Conservation (phyloP, 2,329 filamentous ascomycete genomes). For the Fusarium sarcochroum region DNA sequence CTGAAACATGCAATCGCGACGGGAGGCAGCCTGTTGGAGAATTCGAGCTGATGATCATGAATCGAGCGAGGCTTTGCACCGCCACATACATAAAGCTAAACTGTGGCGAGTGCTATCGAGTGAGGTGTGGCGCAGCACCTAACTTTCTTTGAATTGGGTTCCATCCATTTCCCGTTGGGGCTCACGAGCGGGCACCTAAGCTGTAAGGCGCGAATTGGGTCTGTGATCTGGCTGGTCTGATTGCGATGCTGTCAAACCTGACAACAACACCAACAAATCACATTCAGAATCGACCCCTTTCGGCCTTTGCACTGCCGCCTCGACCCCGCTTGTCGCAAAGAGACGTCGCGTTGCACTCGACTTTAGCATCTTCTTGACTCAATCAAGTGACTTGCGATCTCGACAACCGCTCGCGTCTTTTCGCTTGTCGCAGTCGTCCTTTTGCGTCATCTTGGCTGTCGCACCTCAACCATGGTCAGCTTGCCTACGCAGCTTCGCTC, state of each 20-base stretch:
- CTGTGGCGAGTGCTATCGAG: conserved; percentile 18
- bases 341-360: conserved; percentile 22
- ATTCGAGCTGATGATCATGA: background rate
- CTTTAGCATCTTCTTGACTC: conserved; percentile 12
- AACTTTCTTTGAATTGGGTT: conserved; percentile 17
- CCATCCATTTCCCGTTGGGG: conserved; percentile 10
- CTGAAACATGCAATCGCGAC: conserved; percentile 30
- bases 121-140: conserved; percentile 39
- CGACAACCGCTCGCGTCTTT: conserved; percentile 48
- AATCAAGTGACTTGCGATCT: conserved; percentile 31
- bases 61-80: conserved; percentile 24
- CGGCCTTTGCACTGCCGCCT: conserved; percentile 26
- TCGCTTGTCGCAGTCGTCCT: conserved; percentile 45
- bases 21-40: conserved; percentile 30
- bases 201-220: conserved; percentile 44
- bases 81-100: conserved; percentile 32
- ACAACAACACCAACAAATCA: conserved; percentile 42
- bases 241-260: conserved; percentile 42
- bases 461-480: conserved; percentile 52
- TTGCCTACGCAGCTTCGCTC: conserved; percentile 49
- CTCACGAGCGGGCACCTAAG: conserved; percentile 27
- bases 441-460: conserved; percentile 45
- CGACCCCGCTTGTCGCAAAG: conserved; percentile 33
- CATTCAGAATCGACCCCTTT: conserved; percentile 15
- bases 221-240: conserved; percentile 40